Evolutionary conservation across 2,329 filamentous ascomycete species (phyloP), one percentile per base, ranked within the genome.

Genomic region (Fusarium sp.): DNA sequence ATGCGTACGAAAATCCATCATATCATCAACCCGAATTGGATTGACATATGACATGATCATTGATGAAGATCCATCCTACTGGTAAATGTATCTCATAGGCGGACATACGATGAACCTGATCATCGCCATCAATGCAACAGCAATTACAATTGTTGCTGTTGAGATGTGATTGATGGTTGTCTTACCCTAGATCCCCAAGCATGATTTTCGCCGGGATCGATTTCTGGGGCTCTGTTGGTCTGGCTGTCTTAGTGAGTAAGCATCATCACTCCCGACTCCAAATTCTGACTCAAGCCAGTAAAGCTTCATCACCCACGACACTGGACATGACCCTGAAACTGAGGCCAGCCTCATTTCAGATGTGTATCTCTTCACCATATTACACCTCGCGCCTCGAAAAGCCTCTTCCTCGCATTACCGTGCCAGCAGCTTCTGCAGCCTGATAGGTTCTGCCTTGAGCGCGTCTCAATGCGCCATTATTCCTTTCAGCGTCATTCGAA

Each of bases 181-280:
- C 21, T 21, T 63, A 63, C 60, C 60, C 60, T 63, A 48, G 3
- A 64, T 47, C 52, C 25, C 15, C 13, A 25, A 25, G 25, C 35
- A n/a, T 27, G 23, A 20, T 20, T 33, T 45, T 35, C 31, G 35
- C n/a, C 15, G 41, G 37, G 39, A 31, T 39, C 29, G 20, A 31
- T n/a, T 36, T 54, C 35, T 47, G 45, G 33, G 40, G 21, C 14
- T 14, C 29, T 25, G n/a, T n/a, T n/a, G n/a, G n/a, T n/a, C n/a
- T n/a, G 25, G 25, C 29, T 13, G 25, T 25, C 29, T 31, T 13
- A 15, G 15, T 27, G 42, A 58, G 42, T 58, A 49, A 49, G 52
- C 40, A 45, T 43, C 27, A 23, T 14, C 27, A 13, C n/a, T 23
- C 21, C 6, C 17, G 20, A 25, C 42, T 25, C 36, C 18, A 36